Base-by-base conservation (phyloP, 441 rosid species). In the Breynia disticha region DNA sequence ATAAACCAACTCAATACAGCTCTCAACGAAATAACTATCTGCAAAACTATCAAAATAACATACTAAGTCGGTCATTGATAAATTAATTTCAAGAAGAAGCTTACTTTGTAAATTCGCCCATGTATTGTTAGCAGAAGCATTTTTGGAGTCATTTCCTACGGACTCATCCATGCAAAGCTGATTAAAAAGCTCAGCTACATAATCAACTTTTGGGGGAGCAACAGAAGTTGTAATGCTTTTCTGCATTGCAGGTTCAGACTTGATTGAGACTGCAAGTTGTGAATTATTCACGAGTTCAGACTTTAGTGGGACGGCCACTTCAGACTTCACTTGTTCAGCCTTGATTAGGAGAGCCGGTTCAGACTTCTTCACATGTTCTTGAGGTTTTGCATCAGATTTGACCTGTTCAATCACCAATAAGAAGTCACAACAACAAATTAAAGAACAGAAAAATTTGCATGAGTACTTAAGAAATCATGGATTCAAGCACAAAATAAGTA, bases 111-210 rank as follows among this genome's bases (percentile, higher is more conserved):
- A 60, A 67, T 37, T 55, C 39, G 52, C 48, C 68, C 59, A 60
- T 21, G 59, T 20, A 61, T 43, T 61, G 28, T 56, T 60, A 46
- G 44, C 43, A 38, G 62, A 41, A 46, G 70, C 49, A 48, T 46
- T 14, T 46, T 63, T 57, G 18, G 62, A 59, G 59, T 19, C 53
- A 22, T 62, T 75, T 66, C 58, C 72, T 21, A 60, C 61, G 7
- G 79, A 66, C 71, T 76, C 68, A 17, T 78, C 84, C 74, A 73
- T 52, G 64, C 66, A 67, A 51, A 84, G 82, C 78, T 81, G 54
- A 56, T 76, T 76, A 66, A 81, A 81, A 62, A 81, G 93, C 50
- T 81, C 82, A 8, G 86, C 76, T 16, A 81, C 81, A 55, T 84
- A 81, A 64, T 84, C 86, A 47, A 81, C 74, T 72, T 78, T 76